phyloP scores from a whole-genome alignment of 306 rosid genomes.

The Sechiopsis laciniata region DNA sequence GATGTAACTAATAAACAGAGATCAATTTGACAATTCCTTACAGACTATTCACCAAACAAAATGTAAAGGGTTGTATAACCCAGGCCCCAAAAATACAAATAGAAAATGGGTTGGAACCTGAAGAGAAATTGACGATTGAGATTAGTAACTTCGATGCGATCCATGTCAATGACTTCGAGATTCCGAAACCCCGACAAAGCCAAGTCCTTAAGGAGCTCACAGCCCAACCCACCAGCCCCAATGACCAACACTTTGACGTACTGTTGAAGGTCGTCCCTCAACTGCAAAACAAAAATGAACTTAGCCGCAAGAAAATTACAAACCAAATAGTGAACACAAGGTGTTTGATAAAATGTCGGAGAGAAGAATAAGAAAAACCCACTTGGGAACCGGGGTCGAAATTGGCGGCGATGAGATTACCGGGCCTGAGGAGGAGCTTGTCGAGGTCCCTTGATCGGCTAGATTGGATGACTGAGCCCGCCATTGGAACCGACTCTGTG shows the following conservation, averaged over 20 bases:
- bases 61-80: too few relatives aligned
- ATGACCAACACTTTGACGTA: constrained; percentile 69
- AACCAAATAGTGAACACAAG: background rate
- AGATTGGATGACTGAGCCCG: too few relatives aligned
- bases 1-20: too few relatives aligned
- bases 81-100: background rate
- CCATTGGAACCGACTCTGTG: background rate
- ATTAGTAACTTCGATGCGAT: constrained; percentile 85
- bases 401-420: constrained; percentile 63
- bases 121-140: constrained; percentile 94
- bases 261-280: constrained; percentile 63
- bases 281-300: constrained; percentile 27
- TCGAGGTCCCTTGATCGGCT: constrained; percentile 38
- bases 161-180: constrained; percentile 89
- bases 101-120: constrained; percentile 40
- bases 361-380: constrained; percentile 4
- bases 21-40: too few relatives aligned
- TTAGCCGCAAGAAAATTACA: background rate
- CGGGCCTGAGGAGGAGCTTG: constrained; percentile 78
- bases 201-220: constrained; percentile 41
- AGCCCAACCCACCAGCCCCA: constrained; percentile 77
- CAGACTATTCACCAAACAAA: too few relatives aligned
- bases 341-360: constrained; percentile 12
- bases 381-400: constrained; percentile 78
- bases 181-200: constrained; percentile 75